Conservation (phyloP, 2,329 filamentous ascomycete species). For the Colletotrichum somersetense region DNA sequence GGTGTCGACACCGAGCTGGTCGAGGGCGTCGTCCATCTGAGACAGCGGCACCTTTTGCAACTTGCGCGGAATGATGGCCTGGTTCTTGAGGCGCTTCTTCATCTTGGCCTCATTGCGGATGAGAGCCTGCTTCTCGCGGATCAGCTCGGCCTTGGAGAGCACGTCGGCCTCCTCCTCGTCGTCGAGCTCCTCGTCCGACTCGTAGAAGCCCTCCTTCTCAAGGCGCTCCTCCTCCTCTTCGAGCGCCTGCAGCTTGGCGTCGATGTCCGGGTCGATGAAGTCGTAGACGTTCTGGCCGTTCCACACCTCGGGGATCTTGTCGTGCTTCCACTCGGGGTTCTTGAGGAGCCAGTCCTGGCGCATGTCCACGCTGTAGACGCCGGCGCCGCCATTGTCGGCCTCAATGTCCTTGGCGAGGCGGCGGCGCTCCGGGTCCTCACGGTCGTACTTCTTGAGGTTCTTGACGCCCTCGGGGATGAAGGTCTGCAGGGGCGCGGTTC, state of each 20-base stretch:
- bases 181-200: constrained; percentile 84
- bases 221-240: constrained; percentile 97
- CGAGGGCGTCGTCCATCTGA: constrained; percentile 87
- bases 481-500: constrained; percentile 83
- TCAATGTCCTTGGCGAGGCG: constrained; percentile 88
- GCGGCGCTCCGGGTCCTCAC: constrained; percentile 85
- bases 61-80: constrained; percentile 89
- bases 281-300: constrained; percentile 98
- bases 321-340: constrained; percentile 93
- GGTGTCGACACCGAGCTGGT: constrained; percentile 87
- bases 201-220: constrained; percentile 93
- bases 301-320: constrained; percentile 93
- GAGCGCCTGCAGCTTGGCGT: constrained; percentile 88
- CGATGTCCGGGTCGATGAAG: constrained; percentile 97
- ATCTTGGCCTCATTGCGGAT: constrained; percentile 95
- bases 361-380: constrained; percentile 95
- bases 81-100: constrained; percentile 97
- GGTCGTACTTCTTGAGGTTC: constrained; percentile 88
- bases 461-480: constrained; percentile 91
- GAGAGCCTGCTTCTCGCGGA: constrained; percentile 92
- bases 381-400: constrained; percentile 91
- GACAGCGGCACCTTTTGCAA: constrained; percentile 84
- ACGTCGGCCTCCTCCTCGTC: constrained; percentile 91
- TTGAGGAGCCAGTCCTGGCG: constrained; percentile 89
- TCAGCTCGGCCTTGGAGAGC: constrained; percentile 91